These are phyloP conservation scores for Rutstroemia sp. DNA, from an alignment of 2,329 filamentous ascomycete species.

Conservation along the genomic window DNA sequence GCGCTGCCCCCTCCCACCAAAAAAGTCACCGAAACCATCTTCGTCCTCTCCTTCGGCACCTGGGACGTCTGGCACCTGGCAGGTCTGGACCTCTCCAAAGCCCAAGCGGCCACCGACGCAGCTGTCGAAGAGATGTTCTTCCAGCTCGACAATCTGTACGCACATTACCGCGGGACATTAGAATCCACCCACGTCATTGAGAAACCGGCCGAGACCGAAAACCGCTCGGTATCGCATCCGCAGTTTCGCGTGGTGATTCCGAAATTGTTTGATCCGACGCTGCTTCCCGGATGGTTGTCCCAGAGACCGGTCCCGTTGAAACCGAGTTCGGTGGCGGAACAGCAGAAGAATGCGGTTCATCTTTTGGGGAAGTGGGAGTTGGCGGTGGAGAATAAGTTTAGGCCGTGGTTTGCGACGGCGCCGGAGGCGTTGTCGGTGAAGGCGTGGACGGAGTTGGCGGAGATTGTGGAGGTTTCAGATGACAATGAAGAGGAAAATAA, in stretches of 20 bases:
- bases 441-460: neutral
- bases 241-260: constrained; percentile 46
- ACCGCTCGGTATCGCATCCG: neutral
- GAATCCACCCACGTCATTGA: neutral
- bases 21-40: constrained; percentile 19
- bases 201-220: neutral
- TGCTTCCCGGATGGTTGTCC: constrained; percentile 45
- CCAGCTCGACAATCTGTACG: constrained; percentile 24
- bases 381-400: constrained; percentile 33
- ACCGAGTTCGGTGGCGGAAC: constrained; percentile 42
- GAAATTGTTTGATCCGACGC: constrained; percentile 43
- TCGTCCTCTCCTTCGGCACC: constrained; percentile 27
- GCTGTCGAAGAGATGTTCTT: constrained; percentile 21
- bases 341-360: constrained; percentile 46
- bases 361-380: constrained; percentile 45
- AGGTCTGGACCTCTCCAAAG: constrained; percentile 14
- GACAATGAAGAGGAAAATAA: neutral
- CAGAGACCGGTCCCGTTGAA: constrained; percentile 35
- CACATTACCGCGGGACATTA: constrained; percentile 13
- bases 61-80: constrained; percentile 29
- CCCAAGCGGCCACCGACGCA: constrained; percentile 14
- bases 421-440: neutral
- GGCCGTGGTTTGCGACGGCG: constrained; percentile 34
- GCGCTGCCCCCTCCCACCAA: constrained; percentile 15
- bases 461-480: neutral